phyloP scores from a whole-genome alignment of 371 early-diverging fungal genomes.

The Haplosporangium sp. region DNA sequence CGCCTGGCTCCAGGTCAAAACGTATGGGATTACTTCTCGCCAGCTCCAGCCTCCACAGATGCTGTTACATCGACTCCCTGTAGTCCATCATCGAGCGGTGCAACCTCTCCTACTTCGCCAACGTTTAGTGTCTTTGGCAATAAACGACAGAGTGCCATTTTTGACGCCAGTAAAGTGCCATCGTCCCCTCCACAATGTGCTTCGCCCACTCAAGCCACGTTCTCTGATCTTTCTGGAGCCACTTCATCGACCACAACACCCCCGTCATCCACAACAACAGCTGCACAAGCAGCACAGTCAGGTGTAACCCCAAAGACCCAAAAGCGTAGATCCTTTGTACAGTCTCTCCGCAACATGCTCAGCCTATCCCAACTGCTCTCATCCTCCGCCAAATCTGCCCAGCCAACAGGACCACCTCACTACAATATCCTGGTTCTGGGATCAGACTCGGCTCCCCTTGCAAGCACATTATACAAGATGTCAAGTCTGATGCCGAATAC shows the following conservation, averaged over 20 bases:
- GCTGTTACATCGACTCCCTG: neutral
- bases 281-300: conserved; percentile 4
- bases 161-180: conserved; percentile 13
- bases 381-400: neutral
- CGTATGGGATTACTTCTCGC: conserved; percentile 49
- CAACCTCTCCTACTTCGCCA: conserved; percentile 15
- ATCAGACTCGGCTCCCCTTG: conserved; percentile 48
- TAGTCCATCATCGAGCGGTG: neutral
- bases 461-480: conserved; percentile 54
- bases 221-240: neutral
- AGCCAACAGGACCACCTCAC: conserved; percentile 26
- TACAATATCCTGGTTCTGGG: conserved; percentile 53
- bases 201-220: neutral
- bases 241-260: neutral
- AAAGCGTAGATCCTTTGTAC: conserved; percentile 50
- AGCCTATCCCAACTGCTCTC: conserved; percentile 46
- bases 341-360: conserved; percentile 37
- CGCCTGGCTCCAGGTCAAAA: conserved; percentile 40
- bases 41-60: conserved; percentile 9
- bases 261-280: conserved; percentile 2
- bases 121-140: conserved; percentile 22
- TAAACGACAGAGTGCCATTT: conserved; percentile 24
- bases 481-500: conserved; percentile 40
- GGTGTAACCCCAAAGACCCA: conserved; percentile 29
- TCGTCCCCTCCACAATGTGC: conserved; percentile 8